Evolutionary conservation across 495 filamentous ascomycete species (phyloP).

Genomic region (Daldinia caldariorum): DNA sequence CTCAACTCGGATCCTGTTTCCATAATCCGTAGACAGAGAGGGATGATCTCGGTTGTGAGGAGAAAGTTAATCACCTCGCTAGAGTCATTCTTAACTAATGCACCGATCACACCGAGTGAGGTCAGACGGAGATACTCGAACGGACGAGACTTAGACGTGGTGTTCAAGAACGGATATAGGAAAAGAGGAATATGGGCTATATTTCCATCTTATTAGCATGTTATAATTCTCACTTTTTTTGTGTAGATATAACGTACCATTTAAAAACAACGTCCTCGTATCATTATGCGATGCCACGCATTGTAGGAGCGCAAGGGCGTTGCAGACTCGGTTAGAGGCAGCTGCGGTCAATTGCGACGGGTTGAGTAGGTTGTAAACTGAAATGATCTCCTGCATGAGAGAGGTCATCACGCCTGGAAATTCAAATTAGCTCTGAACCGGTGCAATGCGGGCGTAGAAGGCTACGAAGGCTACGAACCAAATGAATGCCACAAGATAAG

Average conservation of each 20-base stretch:
- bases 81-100: constrained; percentile 98
- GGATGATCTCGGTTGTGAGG: constrained; percentile 98
- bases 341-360: constrained; percentile 96
- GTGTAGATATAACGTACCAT: constrained; percentile 72
- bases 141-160: constrained; percentile 95
- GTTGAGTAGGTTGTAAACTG: constrained; percentile 95
- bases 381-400: constrained; percentile 97
- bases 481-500: constrained; percentile 99
- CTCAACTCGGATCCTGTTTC: constrained; percentile 98
- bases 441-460: constrained; percentile 4
- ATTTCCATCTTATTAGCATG: constrained; percentile 34
- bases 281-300: constrained; percentile 98
- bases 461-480: constrained; percentile 68
- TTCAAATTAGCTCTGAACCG: constrained; percentile 20
- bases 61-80: constrained; percentile 99
- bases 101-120: constrained; percentile 97
- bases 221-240: too few relatives aligned
- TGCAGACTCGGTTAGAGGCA: constrained; percentile 96
- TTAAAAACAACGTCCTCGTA: constrained; percentile 89
- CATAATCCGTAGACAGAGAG: constrained; percentile 98
- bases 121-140: constrained; percentile 99
- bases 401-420: constrained; percentile 93
- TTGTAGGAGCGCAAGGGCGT: constrained; percentile 94
- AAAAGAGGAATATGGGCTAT: constrained; percentile 98
- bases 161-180: constrained; percentile 98